Evolutionary conservation across 768 basidiomycete genomes (phyloP), one percentile per base, ranked within the genome.

Genomic region (Podaxis sp.): DNA sequence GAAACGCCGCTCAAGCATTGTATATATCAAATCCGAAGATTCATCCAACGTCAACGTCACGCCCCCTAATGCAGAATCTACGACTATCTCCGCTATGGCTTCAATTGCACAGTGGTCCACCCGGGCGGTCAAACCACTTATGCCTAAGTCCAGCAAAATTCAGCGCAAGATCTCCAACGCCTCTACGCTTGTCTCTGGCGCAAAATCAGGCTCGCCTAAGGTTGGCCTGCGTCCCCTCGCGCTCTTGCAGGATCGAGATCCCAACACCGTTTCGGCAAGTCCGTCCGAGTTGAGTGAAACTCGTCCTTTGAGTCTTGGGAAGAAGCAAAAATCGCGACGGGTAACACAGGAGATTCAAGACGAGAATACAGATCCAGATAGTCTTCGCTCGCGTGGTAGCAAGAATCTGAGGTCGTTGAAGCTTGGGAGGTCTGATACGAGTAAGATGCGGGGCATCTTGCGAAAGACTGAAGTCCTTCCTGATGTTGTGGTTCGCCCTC

Each of bases 1-100:
- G 78, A 79, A 53, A 60, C 23, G 44, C 65, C 82, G 82, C 67
- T 84, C 87, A 57, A 85, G 83, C 66, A 84, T 88, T 71, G 74
- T 81, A 61, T 87, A 88, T 72, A 82, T 86, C 67, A 84, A 79
- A 74, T 85, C 87, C 55, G 81, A 83, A 63, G 76, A 83, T 68
- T 56, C 42, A 7, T 16, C 67, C 75, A 59, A 69, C 55, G 58
- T 69, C 5, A 59, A 67, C 35, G 66, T 66, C 63, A 64, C 66
- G 44, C 55, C 61, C 6, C 38, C 63, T 9, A 57, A 61, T 47
- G 66, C 68, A 53, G 57, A 67, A 53, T 55, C 67, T 48, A 63
- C 68, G 25, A 54, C 71, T 21, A 69, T 73, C 16, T 76, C 77
- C 7, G 58, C 77, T 18, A 74, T 73, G 60, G 68, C 76, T 46